Evolutionary conservation across 345 rosid genomes (phyloP), one percentile per base, ranked within the genome.

Genomic region (Lenwebbia sp.): DNA sequence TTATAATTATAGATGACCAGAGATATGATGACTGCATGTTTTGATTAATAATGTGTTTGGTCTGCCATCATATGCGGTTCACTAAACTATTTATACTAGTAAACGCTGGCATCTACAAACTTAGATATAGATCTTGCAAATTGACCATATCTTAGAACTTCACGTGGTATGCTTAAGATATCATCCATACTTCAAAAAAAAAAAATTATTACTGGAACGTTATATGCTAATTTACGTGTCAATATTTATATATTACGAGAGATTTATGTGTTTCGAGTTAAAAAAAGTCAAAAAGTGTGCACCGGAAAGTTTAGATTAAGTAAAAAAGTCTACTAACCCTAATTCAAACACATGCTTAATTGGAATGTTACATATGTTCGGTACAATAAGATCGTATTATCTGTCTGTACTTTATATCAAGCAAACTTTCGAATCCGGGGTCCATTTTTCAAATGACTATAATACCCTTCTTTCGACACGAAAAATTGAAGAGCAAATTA

Each of bases 11-110:
- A 2, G 47, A 70, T 70, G 7, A 54, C 54, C 84, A 60, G 33
- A 22, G 49, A 28, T 19, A 86, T 47, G 74, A 52, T 86, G 60
- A 52, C 40, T 82, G 83, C 89, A 85, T 84, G 86, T 51, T 83
- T 87, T 83, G 76, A 76, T 85, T 86, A 86, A 85, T 54, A 51
- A 84, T 87, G 83, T 84, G 86, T 84, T 85, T 57, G 89, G 81
- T 86, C 91, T 86, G 88, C 88, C 85, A 88, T 56, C 65, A 84
- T 85, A 75, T 33, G 85, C 9, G 82, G 70, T 52, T 83, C 37
- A 82, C 57, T 44, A 44, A 47, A 82, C 37, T 82, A 49, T 82
- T 44, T 12, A 47, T 51, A 19, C 13, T 70, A 19, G 78, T 33
- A 65, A 65, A 65, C 44, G 4, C 13, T 65, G 11, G 3, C 21